Evolutionary conservation across 495 filamentous ascomycete species (phyloP), one percentile per base, ranked within the genome.

Genomic region (Tetracladium setigerum): DNA sequence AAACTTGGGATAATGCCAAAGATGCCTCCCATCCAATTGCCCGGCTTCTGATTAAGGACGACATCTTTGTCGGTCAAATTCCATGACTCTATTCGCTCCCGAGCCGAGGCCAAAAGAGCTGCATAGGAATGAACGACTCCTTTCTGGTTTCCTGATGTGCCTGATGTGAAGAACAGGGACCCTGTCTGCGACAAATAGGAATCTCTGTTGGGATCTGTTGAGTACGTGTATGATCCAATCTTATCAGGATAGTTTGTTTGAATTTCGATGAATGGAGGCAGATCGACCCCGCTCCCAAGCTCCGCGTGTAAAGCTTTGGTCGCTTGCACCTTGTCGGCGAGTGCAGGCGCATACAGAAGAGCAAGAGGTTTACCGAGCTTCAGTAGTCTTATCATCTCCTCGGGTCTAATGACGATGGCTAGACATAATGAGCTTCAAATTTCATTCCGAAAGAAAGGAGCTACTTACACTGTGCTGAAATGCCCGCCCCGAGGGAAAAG

Each of bases 371-470:
- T 49, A 2, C 10, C 30, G 38, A 49, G 38, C 17, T 49, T 49
- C 24, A 49, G 19, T 13, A 43, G 22, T 8, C 38, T 27, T 42
- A 36, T 43, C 47, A 49, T 43, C 40, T 49, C 47, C 31, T 49
- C 47, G 30, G 47, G 47, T 49, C 47, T 49, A 13, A 49, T 49
- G 6, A 43, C 47, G 24, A 49, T 49, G 15, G 47, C 47, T 49
- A 36, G 16, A 43, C 18, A 14, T 48, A 43, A 36, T 49, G 15
- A 43, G 38, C 16, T 19, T 49, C 10, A 49, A 27, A 15, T 19
- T 41, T 22, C 38, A 2, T 5, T 49, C 31, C 14, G 12, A 18
- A 18, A n/a, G 4, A n/a, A 14, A 22, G 34, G 16, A 33, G 24
- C 14, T 30, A 9, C 34, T 50, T 44, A 50, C 48, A 50, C 24